phyloP scores from a whole-genome alignment of 106 monocot genomes.

The Dioscorea zingiberensis region DNA sequence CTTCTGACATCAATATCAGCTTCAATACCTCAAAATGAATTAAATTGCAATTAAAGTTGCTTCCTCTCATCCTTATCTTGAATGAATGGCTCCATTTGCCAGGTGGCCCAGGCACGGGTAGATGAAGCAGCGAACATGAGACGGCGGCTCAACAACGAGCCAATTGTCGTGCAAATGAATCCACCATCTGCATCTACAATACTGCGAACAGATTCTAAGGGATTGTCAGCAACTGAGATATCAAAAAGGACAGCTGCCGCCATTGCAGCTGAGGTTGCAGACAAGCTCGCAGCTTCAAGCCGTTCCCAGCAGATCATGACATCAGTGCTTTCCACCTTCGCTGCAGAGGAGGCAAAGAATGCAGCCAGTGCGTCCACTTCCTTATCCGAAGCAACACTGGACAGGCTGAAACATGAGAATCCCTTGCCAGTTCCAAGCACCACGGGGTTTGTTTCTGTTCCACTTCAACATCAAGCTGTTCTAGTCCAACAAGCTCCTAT shows the following conservation, averaged over 20 bases:
- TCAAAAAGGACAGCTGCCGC: slow-evolving; percentile 57
- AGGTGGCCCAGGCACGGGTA: slow-evolving; percentile 74
- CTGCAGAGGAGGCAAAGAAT: slow-evolving; percentile 73
- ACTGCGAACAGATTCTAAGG: slow-evolving; percentile 30
- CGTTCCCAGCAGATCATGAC: slow-evolving; percentile 95
- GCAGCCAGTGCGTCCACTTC: slow-evolving; percentile 15
- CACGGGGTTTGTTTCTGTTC: slow-evolving; percentile 24
- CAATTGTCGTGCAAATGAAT: slow-evolving; percentile 11
- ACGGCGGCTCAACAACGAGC: slow-evolving; percentile 71
- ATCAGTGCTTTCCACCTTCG: slow-evolving; percentile 87
- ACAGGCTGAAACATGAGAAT: slow-evolving; percentile 24
- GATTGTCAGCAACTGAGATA: slow-evolving; percentile 4
- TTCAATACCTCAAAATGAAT: too few relatives aligned
- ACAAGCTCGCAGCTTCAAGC: slow-evolving; percentile 78
- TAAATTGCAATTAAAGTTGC: too few relatives aligned
- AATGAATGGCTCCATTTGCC: slow-evolving; percentile 1
- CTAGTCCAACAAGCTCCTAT: slow-evolving; percentile 29
- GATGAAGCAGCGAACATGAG: slow-evolving; percentile 75
- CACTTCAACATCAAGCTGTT: slow-evolving; percentile 38
- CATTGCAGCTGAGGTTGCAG: slow-evolving; percentile 85
- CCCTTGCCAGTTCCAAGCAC: slow-evolving; percentile 13
- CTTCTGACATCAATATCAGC: too few relatives aligned
- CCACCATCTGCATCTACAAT: too few relatives aligned
- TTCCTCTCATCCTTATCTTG: too few relatives aligned
- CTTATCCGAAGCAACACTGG: slow-evolving; percentile 7